phyloP scores from a whole-genome alignment of 352 stramenopile genomes.

The Phytophthora europaea region DNA sequence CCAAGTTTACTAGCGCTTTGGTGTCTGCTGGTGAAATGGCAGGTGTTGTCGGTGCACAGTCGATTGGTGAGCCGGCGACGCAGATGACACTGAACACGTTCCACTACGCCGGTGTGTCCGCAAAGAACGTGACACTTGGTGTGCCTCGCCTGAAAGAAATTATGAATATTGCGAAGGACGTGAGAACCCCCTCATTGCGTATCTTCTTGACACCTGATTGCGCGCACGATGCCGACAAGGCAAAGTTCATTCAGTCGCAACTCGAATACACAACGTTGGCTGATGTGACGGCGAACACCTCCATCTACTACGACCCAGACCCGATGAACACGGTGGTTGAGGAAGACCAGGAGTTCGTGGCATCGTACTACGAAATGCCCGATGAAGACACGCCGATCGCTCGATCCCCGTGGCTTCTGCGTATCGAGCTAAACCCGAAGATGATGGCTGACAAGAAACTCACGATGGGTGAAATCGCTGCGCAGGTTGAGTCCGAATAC shows the following conservation, averaged over 20 bases:
- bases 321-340: constrained; percentile 97
- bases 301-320: constrained; percentile 99
- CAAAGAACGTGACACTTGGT: constrained; percentile 99
- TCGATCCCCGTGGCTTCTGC: constrained; percentile 97
- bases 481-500: constrained; percentile 97
- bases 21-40: constrained; percentile 98
- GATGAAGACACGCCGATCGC: constrained; percentile 97
- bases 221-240: constrained; percentile 86
- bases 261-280: constrained; percentile 98
- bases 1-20: constrained; percentile 96
- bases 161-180: constrained; percentile 99
- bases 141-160: constrained; percentile 99
- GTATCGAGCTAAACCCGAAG: constrained; percentile 98
- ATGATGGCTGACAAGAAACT: constrained; percentile 99
- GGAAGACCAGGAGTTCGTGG: constrained; percentile 98
- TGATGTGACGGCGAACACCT: constrained; percentile 97
- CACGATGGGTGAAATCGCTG: constrained; percentile 97
- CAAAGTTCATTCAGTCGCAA: constrained; percentile 93
- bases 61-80: constrained; percentile 99
- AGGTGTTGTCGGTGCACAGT: constrained; percentile 99
- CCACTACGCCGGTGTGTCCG: constrained; percentile 99
- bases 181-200: constrained; percentile 97
- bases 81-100: constrained; percentile 99
- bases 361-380: constrained; percentile 98
- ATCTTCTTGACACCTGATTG: constrained; percentile 95